A percentile compares a stretch with the other conserved stretches of the same genome.
Conservation (phyloP, 2,329 filamentous ascomycete genomes). For the Aureobasidium vineae region DNA sequence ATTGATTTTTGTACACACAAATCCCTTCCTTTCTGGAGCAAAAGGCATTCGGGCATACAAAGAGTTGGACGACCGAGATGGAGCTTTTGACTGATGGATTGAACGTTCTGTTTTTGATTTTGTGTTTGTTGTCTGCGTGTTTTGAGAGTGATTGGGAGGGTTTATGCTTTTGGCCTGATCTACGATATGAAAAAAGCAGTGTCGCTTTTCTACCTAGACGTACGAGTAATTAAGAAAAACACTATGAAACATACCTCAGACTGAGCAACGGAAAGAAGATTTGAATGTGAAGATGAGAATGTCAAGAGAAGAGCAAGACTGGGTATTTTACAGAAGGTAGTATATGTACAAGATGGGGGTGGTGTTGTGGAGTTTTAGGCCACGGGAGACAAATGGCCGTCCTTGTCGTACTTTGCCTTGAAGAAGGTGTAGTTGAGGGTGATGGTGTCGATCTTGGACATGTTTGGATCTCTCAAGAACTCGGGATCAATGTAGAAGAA, state of each 20-base stretch:
- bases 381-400: conserved; percentile 65
- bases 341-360: conserved; percentile 15
- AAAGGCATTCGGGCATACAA: conserved; percentile 2
- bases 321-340: conserved; percentile 14
- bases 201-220: neutral
- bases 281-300: neutral
- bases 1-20: conserved; percentile 14
- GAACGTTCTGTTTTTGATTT: neutral
- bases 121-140: neutral
- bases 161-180: conserved; percentile 23
- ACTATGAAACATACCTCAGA: neutral
- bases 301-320: neutral
- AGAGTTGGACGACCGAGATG: neutral
- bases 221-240: conserved; percentile 5
- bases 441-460: conserved; percentile 92
- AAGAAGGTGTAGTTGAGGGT: conserved; percentile 98
- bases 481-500: conserved; percentile 99
- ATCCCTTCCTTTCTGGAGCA: neutral
- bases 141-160: neutral
- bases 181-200: conserved; percentile 12
- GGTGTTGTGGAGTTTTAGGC: conserved; percentile 37
- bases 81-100: neutral
- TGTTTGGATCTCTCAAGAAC: conserved; percentile 84
- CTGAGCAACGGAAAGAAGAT: neutral
- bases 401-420: conserved; percentile 83